Conservation (phyloP, 345 rosid genomes). For the Streptanthus diversifolius region DNA sequence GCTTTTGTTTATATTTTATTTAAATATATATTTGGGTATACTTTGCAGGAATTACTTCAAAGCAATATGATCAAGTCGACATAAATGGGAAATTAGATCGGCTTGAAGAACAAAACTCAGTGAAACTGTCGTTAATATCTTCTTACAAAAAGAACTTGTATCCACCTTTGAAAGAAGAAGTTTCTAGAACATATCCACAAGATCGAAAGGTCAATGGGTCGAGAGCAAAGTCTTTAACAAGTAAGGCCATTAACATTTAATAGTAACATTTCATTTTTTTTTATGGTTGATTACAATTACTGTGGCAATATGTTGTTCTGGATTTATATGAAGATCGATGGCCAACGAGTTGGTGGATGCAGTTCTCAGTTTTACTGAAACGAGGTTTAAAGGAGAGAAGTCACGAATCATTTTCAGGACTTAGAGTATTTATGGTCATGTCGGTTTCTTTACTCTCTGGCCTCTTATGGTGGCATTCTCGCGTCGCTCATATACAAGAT, state of each 20-base stretch:
- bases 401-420: constrained; percentile 81
- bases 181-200: constrained; percentile 32
- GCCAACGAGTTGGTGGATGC: constrained; percentile 85
- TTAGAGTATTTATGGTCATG: constrained; percentile 75
- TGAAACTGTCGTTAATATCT: constrained; percentile 55
- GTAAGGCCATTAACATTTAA: constrained; percentile 30
- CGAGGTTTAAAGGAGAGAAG: constrained; percentile 80
- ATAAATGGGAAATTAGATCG: constrained; percentile 44
- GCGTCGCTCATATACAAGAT: constrained; percentile 66
- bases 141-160: constrained; percentile 53
- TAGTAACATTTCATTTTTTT: neutral
- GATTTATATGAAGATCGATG: constrained; percentile 44
- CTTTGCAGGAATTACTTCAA: constrained; percentile 59
- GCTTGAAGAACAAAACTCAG: constrained; percentile 59
- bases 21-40: neutral
- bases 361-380: constrained; percentile 59
- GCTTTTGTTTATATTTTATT: neutral
- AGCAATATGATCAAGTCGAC: constrained; percentile 54
- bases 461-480: constrained; percentile 85
- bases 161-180: constrained; percentile 59
- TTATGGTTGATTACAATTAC: neutral
- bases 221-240: constrained; percentile 25
- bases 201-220: constrained; percentile 28
- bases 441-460: constrained; percentile 85
- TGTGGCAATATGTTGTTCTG: constrained; percentile 14